These are phyloP conservation scores for Pilasporangium apinafurcum DNA, from an alignment of 352 stramenopile genomes.

Conservation along the genomic window DNA sequence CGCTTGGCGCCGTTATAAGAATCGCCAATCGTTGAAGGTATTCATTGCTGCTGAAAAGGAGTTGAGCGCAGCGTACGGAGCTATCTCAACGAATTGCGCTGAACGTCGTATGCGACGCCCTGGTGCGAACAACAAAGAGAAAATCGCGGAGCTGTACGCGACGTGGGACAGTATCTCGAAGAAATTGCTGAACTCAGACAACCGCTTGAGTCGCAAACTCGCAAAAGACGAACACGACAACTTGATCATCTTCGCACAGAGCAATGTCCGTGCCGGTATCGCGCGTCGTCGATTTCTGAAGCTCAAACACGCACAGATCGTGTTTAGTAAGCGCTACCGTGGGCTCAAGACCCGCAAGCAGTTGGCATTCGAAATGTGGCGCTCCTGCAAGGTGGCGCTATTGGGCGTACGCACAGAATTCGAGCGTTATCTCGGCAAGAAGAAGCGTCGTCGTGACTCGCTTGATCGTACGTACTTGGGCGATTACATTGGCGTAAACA, in stretches of 20 bases:
- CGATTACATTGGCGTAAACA: constrained; percentile 77
- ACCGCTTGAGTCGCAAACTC: constrained; percentile 35
- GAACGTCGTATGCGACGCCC: constrained; percentile 58
- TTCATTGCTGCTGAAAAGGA: constrained; percentile 56
- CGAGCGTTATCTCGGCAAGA: constrained; percentile 78
- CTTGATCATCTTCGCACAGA: constrained; percentile 68
- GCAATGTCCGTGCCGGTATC: constrained; percentile 47
- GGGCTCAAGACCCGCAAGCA: constrained; percentile 71
- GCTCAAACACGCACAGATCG: constrained; percentile 53
- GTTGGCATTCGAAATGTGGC: constrained; percentile 57
- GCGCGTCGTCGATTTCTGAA: constrained; percentile 47
- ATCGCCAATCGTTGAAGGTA: constrained; percentile 47
- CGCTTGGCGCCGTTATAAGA: constrained; percentile 79
- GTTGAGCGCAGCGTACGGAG: constrained; percentile 38
- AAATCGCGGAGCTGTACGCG: constrained; percentile 49
- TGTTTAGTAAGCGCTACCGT: constrained; percentile 76
- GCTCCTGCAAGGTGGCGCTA: constrained; percentile 62
- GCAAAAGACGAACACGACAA: constrained; percentile 58
- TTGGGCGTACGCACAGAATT: constrained; percentile 80
- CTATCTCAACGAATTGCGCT: constrained; percentile 56
- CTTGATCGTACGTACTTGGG: constrained; percentile 67
- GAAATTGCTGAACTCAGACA: constrained; percentile 47
- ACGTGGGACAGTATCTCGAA: constrained; percentile 48
- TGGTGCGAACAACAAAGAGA: constrained; percentile 44
- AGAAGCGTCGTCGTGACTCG: constrained; percentile 78